Evolutionary conservation across 805 yeast genomes (phyloP).

Genomic region (Wickerhamomyces kurtzmanii): DNA sequence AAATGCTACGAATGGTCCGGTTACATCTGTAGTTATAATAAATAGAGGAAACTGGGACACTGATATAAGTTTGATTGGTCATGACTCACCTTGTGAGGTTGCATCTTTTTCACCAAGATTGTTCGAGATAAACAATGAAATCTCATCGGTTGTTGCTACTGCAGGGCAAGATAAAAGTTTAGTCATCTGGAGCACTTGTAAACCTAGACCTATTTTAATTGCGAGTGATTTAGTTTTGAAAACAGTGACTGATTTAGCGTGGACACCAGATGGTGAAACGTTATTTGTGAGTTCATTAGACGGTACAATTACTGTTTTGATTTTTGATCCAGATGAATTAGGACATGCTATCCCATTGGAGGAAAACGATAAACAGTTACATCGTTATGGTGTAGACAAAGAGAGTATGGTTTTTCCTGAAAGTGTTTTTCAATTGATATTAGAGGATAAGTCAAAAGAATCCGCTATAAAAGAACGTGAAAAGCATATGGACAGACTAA

Average conservation of each 20-base stretch:
- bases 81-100: conserved; percentile 80
- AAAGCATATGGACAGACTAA: conserved; percentile 29
- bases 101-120: conserved; percentile 65
- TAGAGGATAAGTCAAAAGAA: conserved; percentile 55
- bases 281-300: conserved; percentile 77
- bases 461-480: conserved; percentile 19
- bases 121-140: conserved; percentile 30
- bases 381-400: conserved; percentile 81
- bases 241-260: conserved; percentile 79
- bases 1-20: conserved; percentile 78
- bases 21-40: conserved; percentile 61
- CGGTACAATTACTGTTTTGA: conserved; percentile 63
- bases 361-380: conserved; percentile 57
- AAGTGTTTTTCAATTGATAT: conserved; percentile 62
- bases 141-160: conserved; percentile 77
- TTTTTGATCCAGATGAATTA: conserved; percentile 54
- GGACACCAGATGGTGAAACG: conserved; percentile 76
- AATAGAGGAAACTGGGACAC: conserved; percentile 77
- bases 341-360: conserved; percentile 58
- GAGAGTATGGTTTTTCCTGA: conserved; percentile 84
- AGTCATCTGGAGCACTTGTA: conserved; percentile 79
- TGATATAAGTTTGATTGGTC: conserved; percentile 68
- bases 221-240: conserved; percentile 68
- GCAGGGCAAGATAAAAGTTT: conserved; percentile 91
- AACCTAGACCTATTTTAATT: conserved; percentile 69